phyloP scores from a whole-genome alignment of 2,329 filamentous ascomycete genomes.

The Allantophomopsis lycopodina region DNA sequence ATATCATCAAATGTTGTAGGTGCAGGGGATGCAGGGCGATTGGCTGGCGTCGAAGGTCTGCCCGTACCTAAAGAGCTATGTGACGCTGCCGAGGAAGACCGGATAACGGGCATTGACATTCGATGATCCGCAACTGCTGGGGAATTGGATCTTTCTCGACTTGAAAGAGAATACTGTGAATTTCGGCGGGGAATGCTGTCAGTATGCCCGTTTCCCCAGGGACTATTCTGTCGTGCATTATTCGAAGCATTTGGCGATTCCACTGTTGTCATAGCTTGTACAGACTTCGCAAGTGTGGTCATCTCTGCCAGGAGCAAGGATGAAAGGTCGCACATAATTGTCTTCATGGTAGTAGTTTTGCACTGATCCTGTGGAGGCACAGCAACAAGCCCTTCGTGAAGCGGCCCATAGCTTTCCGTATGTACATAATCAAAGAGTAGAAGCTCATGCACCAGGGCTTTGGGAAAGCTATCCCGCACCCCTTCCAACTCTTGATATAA shows the following conservation, averaged over 20 bases:
- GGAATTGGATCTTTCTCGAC: constrained; percentile 34
- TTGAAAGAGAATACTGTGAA: constrained; percentile 36
- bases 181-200: constrained; percentile 32
- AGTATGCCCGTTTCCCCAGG: constrained; percentile 26
- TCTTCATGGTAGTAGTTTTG: constrained; percentile 68
- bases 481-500: constrained; percentile 56
- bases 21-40: constrained; percentile 5
- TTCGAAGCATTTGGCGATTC: constrained; percentile 52
- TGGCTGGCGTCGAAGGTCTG: constrained; percentile 23
- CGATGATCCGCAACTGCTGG: constrained; percentile 40
- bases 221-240: constrained; percentile 25
- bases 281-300: constrained; percentile 57
- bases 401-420: constrained; percentile 30
- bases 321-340: constrained; percentile 67
- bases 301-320: constrained; percentile 63
- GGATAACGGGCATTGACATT: constrained; percentile 66
- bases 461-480: constrained; percentile 59
- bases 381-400: constrained; percentile 54
- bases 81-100: constrained; percentile 17
- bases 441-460: constrained; percentile 64
- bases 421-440: constrained; percentile 64
- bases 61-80: constrained; percentile 13
- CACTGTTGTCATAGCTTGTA: constrained; percentile 61
- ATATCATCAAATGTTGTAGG: constrained; percentile 14
- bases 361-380: constrained; percentile 57